Percentiles rank a stretch among this genome's conserved stretches.
Conservation (phyloP, 2,329 filamentous ascomycete species). For the Tympanopsis confertula region DNA sequence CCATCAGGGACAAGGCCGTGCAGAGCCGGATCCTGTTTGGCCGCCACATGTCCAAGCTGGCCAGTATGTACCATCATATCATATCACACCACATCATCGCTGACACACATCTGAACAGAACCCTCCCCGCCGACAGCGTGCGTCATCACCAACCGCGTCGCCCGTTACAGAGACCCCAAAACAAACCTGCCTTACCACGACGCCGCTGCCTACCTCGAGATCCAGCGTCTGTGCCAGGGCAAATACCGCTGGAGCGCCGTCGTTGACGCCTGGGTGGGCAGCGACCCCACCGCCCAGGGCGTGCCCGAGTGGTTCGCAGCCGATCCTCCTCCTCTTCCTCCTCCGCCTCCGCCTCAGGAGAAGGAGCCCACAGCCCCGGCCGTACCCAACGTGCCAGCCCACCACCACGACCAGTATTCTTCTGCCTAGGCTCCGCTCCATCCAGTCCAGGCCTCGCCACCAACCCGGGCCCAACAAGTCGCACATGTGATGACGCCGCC, state of each 20-base stretch:
- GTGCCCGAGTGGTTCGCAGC: constrained; percentile 78
- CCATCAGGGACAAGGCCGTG: constrained; percentile 40
- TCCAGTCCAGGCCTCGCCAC: too few species aligned
- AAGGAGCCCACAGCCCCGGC: too few species aligned
- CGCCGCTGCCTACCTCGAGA: constrained; percentile 67
- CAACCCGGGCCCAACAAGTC: too few species aligned
- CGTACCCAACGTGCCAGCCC: too few species aligned
- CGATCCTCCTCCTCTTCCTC: too few species aligned
- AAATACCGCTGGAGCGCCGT: constrained; percentile 74
- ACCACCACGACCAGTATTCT: too few species aligned
- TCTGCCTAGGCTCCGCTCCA: too few species aligned
- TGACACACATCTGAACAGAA: constrained; percentile 22
- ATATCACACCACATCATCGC: background rate
- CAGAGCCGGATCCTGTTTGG: constrained; percentile 49
- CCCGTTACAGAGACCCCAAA: constrained; percentile 72
- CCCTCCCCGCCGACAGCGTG: constrained; percentile 48
- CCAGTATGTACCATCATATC: constrained; percentile 27
- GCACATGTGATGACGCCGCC: too few species aligned
- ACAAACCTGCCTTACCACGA: constrained; percentile 77
- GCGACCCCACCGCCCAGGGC: constrained; percentile 54
- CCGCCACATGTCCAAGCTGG: constrained; percentile 43
- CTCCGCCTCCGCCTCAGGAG: too few species aligned
- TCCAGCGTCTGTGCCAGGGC: constrained; percentile 61
- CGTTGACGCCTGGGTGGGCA: constrained; percentile 74
- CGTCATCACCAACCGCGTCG: constrained; percentile 70